Evolutionary conservation across 176 grass and related monocot genomes (phyloP), one percentile per base, ranked within the genome.

Genomic region (sorghum (Sorghum bicolor)): DNA sequence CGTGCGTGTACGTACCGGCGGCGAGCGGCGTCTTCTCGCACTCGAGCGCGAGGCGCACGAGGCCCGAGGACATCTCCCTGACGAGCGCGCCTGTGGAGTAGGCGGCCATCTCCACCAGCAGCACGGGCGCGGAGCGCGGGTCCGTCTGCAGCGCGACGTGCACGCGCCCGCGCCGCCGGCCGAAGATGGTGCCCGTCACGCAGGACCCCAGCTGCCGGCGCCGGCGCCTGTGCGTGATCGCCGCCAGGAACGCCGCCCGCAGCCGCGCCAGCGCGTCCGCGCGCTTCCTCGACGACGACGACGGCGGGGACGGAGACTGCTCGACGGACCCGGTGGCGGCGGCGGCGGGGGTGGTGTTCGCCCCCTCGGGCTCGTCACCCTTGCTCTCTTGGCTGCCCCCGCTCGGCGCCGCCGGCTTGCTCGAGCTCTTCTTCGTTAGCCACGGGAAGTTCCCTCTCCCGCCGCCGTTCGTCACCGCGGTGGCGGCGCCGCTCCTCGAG

Each of bases 121-220:
- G 80, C 33, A 90, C 91, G 14, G 96, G 96, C 50, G 83, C 30
- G 3, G 91, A 87, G 43, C 92, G 91, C n/a, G 91, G 87, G 77
- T 91, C 91, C 34, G 84, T 85, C 89, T 98, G 96, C 76, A 98
- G 94, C 55, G 96, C 91, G 4, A 98, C 29, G 80, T 92, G 87
- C 16, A 98, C 93, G 75, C 84, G 89, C 1, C 96, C 96, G 33
- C 91, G 89, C 1, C 96, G 87, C 3, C 82, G 89, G 4, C 96
- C 96, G 83, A 92, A 98, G 84, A 98, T 94, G 41, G 96, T 98
- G 57, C 96, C 96, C n/a, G 93, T 94, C 8, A 98, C 90, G 66
- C 90, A 75, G 10, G 89, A 85, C 11, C 91, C 93, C 37, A 94
- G 88, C 64, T 92, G 86, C 45, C 79, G 75, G 41, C 90, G 79